phyloP scores from a whole-genome alignment of 768 basidiomycete species.

The Tremella fuciformis region DNA sequence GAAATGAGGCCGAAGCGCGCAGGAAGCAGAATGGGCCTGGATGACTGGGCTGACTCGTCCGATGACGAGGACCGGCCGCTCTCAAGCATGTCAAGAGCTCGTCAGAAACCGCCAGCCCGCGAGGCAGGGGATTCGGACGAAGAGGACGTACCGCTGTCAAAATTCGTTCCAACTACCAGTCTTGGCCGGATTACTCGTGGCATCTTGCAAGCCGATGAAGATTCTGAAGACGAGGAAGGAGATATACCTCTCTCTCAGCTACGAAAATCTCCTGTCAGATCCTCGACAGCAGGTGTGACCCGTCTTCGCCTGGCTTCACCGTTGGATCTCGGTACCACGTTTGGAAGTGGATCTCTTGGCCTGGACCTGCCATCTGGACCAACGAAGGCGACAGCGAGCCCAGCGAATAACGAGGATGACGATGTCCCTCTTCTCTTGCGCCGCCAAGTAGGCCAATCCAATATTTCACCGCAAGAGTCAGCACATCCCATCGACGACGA shows the following conservation, averaged over 20 bases:
- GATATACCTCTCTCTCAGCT: background rate
- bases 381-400: too few relatives aligned
- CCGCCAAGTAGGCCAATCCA: conserved; percentile 6
- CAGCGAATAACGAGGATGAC: conserved; percentile 33
- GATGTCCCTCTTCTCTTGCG: conserved; percentile 42
- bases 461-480: conserved; percentile 2
- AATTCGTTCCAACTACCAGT: conserved; percentile 16
- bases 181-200: background rate
- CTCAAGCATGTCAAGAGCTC: conserved; percentile 9
- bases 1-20: background rate
- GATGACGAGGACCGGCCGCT: conserved; percentile 15
- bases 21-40: background rate
- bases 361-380: background rate
- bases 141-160: conserved; percentile 42
- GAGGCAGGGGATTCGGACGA: conserved; percentile 27
- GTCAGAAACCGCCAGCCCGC: background rate
- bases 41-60: background rate
- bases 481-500: conserved; percentile 39
- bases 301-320: too few relatives aligned
- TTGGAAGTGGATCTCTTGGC: conserved; percentile 10
- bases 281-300: too few relatives aligned
- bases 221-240: background rate
- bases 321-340: too few relatives aligned
- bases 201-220: too few relatives aligned
- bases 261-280: too few relatives aligned